Evolutionary conservation across 1,284 basidiomycete genomes (phyloP).

Genomic region (Tylopilus sp.): DNA sequence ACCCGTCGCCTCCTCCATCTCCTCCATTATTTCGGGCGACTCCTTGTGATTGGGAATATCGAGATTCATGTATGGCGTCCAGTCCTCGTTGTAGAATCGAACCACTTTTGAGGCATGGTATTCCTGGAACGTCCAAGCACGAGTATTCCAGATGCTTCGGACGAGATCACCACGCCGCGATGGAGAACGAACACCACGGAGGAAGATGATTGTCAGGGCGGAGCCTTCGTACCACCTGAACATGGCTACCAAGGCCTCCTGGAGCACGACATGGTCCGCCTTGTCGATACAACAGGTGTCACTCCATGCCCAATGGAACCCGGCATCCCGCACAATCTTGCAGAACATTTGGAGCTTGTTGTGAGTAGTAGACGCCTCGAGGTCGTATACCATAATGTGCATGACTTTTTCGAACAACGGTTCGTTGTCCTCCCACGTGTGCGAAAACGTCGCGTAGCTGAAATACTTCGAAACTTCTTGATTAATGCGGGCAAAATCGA

Average conservation of each 20-base stretch:
- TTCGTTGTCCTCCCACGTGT: slow-evolving; percentile 12
- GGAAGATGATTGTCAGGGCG: background rate
- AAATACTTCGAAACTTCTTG: slow-evolving; percentile 3
- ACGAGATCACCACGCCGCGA: background rate
- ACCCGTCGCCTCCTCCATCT: slow-evolving; percentile 2
- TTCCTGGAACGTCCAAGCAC: slow-evolving; percentile 1
- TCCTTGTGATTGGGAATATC: background rate
- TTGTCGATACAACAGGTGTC: slow-evolving; percentile 8
- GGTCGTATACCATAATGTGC: slow-evolving; percentile 3
- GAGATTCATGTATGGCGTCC: background rate
- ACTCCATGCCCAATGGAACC: slow-evolving; percentile 12
- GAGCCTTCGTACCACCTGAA: background rate
- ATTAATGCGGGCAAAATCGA: slow-evolving; percentile 2
- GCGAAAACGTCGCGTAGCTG: slow-evolving; percentile 12
- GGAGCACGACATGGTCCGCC: background rate
- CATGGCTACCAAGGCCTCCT: slow-evolving; percentile 2
- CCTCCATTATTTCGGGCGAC: background rate
- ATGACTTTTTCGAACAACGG: slow-evolving; percentile 3
- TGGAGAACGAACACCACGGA: background rate
- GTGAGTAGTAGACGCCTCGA: slow-evolving; percentile 8
- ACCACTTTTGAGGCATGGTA: background rate
- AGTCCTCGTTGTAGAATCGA: slow-evolving; percentile 1
- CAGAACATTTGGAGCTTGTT: slow-evolving; percentile 9
- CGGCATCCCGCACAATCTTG: background rate
- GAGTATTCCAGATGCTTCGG: background rate